Base-by-base conservation (phyloP, 1,139 yeast genomes). In the Magnusiomyces suaveolens region DNA sequence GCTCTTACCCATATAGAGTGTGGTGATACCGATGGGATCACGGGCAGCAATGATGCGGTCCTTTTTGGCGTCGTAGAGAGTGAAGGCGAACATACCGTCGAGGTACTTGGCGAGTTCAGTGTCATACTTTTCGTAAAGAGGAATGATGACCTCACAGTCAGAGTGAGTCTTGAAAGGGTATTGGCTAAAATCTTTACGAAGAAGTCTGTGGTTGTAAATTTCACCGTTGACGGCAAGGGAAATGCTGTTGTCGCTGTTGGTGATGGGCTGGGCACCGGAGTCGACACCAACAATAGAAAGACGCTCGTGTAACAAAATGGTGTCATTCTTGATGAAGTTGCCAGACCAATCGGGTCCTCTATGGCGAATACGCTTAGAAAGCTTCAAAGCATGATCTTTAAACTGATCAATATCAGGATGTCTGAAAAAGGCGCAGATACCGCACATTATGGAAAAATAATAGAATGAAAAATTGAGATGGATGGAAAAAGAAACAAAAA, bases 331-430 rank as follows among this genome's bases (percentile, higher is more conserved):
- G 62, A 80, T 75, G 61, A 80, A 71, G 81, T 88, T 89, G 67
- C 98, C 98, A 52, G 63, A 56, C 98, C 98, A 92, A 75, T 92
- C 98, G 62, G 98, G 98, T 65, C 98, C 98, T 74, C 98, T 85
- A 74, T 92, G 98, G 75, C 98, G 85, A 70, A 90, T 84, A 72
- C 89, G 66, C 74, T 89, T 90, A 61, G 97, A 80, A 69, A 87
- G 79, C 70, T 87, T 94, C 61, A 92, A 78, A 51, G 97, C 97
- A 69, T 83, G 83, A 57, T 84, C 80, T 74, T 90, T 92, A 79
- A 87, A 92, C 57, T 78, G 74, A 65, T 84, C 83, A 58, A 87
- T 82, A 61, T 88, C 86, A 52, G 83, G 85, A 68, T 86, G 90
- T 72, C 78, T 83, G 73, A 79, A 88, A 57, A 95, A 89, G 60